These are phyloP conservation scores for Saccharomyces hybrid DNA, from an alignment of 1,139 yeast genomes.

Conservation along the genomic window DNA sequence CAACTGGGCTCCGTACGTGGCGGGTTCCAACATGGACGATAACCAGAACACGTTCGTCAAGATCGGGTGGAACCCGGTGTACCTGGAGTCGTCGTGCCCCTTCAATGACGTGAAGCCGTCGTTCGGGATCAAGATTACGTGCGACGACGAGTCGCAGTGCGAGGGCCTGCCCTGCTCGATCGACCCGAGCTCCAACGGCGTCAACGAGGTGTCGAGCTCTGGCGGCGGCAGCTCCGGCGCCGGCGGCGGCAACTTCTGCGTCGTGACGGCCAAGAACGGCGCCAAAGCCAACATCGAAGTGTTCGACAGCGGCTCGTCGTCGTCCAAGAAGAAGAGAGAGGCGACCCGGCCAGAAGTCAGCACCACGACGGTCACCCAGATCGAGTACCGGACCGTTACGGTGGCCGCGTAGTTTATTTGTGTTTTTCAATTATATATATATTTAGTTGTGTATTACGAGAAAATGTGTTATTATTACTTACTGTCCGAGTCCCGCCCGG, in stretches of 20 bases:
- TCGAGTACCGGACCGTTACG: constrained; percentile 14
- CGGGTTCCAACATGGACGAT: constrained; percentile 75
- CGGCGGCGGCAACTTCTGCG: constrained; percentile 72
- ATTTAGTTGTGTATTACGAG: not conserved
- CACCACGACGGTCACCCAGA: constrained; percentile 9
- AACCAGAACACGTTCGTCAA: constrained; percentile 66
- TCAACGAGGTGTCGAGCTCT: constrained; percentile 43
- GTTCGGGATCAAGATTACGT: constrained; percentile 66
- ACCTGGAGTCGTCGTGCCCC: constrained; percentile 50
- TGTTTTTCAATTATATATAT: not conserved
- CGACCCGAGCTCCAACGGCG: constrained; percentile 56
- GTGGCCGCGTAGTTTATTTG: not conserved
- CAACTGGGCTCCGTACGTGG: constrained; percentile 90
- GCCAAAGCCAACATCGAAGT: constrained; percentile 67
- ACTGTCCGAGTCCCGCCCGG: not conserved
- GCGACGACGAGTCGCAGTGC: constrained; percentile 62
- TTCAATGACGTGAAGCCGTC: constrained; percentile 50
- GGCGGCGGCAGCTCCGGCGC: constrained; percentile 38
- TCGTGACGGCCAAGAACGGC: constrained; percentile 63
- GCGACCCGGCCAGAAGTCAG: not conserved
- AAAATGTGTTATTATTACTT: not conserved
- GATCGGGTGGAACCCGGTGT: constrained; percentile 87
- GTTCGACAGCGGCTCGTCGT: constrained; percentile 35
- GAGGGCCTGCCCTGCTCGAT: constrained; percentile 71
- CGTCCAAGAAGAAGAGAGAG: not conserved